Conservation (phyloP, 2,329 filamentous ascomycete species). For the Xylariales sp. region DNA sequence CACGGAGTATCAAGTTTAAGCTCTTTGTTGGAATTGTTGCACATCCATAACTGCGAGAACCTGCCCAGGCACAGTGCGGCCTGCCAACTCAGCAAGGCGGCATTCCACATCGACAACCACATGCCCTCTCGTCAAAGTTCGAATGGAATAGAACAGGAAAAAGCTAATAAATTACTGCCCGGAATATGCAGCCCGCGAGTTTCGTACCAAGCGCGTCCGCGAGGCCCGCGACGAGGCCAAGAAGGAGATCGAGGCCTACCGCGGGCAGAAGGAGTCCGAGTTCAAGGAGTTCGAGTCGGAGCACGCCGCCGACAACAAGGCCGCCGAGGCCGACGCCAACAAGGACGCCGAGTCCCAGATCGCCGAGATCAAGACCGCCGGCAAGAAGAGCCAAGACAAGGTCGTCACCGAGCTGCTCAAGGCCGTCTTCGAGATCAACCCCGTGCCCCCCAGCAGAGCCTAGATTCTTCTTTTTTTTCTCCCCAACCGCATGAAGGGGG, state of each 20-base stretch:
- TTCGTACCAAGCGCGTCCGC: slow-evolving; percentile 95
- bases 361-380: slow-evolving; percentile 74
- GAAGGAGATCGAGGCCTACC: slow-evolving; percentile 95
- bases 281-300: slow-evolving; percentile 89
- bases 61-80: no score
- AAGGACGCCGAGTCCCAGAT: slow-evolving; percentile 79
- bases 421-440: slow-evolving; percentile 81
- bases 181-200: slow-evolving; percentile 20
- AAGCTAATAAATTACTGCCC: background rate
- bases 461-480: no score
- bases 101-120: background rate
- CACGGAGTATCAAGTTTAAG: no score
- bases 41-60: no score
- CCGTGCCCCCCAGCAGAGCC: no score
- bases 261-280: slow-evolving; percentile 83
- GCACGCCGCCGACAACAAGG: slow-evolving; percentile 87
- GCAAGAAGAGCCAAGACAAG: slow-evolving; percentile 71
- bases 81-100: no score
- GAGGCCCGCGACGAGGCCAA: slow-evolving; percentile 95
- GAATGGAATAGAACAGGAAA: no score
- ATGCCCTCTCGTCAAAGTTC: no score
- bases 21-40: no score
- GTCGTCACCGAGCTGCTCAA: slow-evolving; percentile 80
- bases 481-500: no score
- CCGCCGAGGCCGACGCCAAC: slow-evolving; percentile 73